Evolutionary conservation across 1,284 basidiomycete species (phyloP).

Genomic region (Mycosarcoma mackinlayi): DNA sequence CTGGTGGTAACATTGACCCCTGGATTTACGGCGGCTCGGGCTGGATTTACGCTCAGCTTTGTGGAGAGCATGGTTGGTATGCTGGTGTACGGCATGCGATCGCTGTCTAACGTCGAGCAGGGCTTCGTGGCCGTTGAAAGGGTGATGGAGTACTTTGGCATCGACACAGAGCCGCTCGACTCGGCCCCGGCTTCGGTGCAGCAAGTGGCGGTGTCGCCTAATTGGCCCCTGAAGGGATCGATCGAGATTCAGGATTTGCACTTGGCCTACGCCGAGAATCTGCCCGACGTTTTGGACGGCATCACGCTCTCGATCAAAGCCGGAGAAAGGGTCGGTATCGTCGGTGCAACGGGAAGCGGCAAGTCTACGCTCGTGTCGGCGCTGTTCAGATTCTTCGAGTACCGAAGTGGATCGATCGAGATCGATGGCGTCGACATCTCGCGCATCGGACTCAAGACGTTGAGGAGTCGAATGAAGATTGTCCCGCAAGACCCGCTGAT

Average conservation of each 20-base stretch:
- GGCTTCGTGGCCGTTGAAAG: conserved; percentile 67
- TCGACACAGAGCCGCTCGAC: conserved; percentile 52
- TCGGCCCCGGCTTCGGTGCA: conserved; percentile 17
- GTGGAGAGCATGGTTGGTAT: conserved; percentile 55
- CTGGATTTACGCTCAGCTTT: conserved; percentile 61
- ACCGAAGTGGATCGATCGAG: conserved; percentile 74
- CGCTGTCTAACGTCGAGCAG: conserved; percentile 68
- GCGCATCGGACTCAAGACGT: conserved; percentile 70
- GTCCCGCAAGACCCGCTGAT: conserved; percentile 67
- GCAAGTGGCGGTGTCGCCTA: conserved; percentile 36
- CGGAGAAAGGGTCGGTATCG: conserved; percentile 73
- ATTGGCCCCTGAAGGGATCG: conserved; percentile 63
- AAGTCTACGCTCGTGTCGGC: conserved; percentile 80
- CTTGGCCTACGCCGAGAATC: conserved; percentile 71
- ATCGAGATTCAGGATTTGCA: conserved; percentile 66
- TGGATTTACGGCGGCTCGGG: conserved; percentile 21
- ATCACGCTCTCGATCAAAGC: conserved; percentile 69
- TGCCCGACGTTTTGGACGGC: conserved; percentile 71
- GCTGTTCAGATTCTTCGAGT: conserved; percentile 80
- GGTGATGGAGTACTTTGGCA: conserved; percentile 61
- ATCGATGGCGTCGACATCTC: conserved; percentile 77
- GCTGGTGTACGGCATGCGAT: conserved; percentile 58
- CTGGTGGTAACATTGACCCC: conserved; percentile 48
- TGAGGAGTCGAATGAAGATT: conserved; percentile 61
- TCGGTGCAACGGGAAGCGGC: conserved; percentile 72